Conservation (phyloP, 305 asterid species). For the Plantago lanceolata region DNA sequence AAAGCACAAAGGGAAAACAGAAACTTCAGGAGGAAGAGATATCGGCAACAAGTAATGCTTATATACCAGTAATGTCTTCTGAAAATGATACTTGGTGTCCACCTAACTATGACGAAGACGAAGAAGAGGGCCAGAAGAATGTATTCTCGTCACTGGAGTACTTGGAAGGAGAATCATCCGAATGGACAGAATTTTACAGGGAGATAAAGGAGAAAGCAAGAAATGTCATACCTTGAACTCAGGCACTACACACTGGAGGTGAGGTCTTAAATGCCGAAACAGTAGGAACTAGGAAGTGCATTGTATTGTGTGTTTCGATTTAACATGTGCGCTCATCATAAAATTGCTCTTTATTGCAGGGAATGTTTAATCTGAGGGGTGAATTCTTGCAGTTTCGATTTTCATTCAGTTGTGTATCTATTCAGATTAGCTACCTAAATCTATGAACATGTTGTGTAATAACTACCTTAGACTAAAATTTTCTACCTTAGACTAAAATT, state of each 20-base stretch:
- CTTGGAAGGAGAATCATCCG: slow-evolving; percentile 29
- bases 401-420: not conserved
- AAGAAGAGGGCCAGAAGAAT: slow-evolving; percentile 8
- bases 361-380: not conserved
- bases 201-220: slow-evolving; percentile 19
- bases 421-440: not conserved
- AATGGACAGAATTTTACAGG: slow-evolving; percentile 16
- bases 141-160: slow-evolving; percentile 34
- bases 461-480: not conserved
- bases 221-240: slow-evolving; percentile 13
- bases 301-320: not conserved
- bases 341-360: not conserved
- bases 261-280: not conserved
- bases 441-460: not conserved
- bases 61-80: not conserved
- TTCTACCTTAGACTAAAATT: no score
- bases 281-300: not conserved
- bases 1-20: slow-evolving; percentile 12
- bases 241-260: not conserved
- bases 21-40: slow-evolving; percentile 10
- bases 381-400: not conserved
- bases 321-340: not conserved
- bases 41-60: not conserved
- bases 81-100: not conserved
- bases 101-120: slow-evolving; percentile 20